These are phyloP conservation scores for Wallemia hederae DNA, from an alignment of 1,284 basidiomycete species.

Conservation along the genomic window DNA sequence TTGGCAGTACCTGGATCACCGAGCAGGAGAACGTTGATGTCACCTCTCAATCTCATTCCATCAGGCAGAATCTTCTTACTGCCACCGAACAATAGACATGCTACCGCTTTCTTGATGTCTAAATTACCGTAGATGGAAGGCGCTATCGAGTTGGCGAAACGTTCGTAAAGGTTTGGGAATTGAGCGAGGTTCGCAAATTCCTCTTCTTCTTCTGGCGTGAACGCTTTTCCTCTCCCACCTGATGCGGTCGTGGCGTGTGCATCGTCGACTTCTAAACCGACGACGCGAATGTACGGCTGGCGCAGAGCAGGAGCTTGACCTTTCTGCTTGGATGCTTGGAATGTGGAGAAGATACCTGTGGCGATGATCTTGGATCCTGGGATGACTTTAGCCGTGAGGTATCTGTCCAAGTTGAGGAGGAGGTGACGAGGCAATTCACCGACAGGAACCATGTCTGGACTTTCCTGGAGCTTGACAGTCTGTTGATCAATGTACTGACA, in stretches of 20 bases:
- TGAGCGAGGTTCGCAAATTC: slow-evolving; percentile 68
- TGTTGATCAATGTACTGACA: slow-evolving; percentile 89
- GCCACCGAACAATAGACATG: slow-evolving; percentile 80
- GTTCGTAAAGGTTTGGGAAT: slow-evolving; percentile 69
- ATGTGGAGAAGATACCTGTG: slow-evolving; percentile 92
- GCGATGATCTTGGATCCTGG: slow-evolving; percentile 82
- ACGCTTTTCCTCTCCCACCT: slow-evolving; percentile 34
- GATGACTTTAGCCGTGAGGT: slow-evolving; percentile 59
- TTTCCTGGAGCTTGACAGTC: slow-evolving; percentile 88
- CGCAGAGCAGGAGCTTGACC: slow-evolving; percentile 49
- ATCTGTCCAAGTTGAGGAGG: slow-evolving; percentile 62
- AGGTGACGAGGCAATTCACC: slow-evolving; percentile 93
- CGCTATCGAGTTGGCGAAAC: slow-evolving; percentile 75
- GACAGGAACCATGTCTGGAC: slow-evolving; percentile 97
- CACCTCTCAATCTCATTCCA: slow-evolving; percentile 84
- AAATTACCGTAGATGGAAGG: slow-evolving; percentile 90
- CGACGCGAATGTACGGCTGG: slow-evolving; percentile 73
- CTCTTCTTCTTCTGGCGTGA: slow-evolving; percentile 87
- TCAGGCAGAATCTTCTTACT: slow-evolving; percentile 96
- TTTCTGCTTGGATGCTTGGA: slow-evolving; percentile 61
- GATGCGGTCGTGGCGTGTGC: slow-evolving; percentile 22
- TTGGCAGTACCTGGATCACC: slow-evolving; percentile 98
- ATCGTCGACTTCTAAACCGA: slow-evolving; percentile 67
- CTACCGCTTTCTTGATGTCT: slow-evolving; percentile 97
- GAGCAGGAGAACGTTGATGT: slow-evolving; percentile 86